Evolutionary conservation across 345 rosid species (phyloP).

Genomic region (Xanthoceras sorbifolium): DNA sequence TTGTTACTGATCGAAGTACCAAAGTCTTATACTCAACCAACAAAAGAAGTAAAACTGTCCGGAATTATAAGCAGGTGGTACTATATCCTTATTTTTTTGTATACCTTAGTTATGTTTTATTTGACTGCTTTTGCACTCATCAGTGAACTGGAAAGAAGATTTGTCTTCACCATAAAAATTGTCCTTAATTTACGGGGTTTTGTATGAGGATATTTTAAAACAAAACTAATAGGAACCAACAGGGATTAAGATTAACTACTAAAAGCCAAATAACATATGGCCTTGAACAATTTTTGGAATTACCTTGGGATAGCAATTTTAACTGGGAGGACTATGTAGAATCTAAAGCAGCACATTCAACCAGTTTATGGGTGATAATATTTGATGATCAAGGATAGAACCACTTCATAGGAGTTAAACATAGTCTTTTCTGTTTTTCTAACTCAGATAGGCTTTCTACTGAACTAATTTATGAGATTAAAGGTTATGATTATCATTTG

Average conservation of each 20-base stretch:
- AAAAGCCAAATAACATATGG: not conserved
- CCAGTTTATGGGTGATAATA: not conserved
- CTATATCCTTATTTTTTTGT: not conserved
- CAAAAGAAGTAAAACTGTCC: constrained; percentile 58
- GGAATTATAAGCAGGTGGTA: constrained; percentile 80
- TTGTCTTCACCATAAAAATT: not conserved
- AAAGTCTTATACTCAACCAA: constrained; percentile 65
- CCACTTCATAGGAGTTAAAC: not conserved
- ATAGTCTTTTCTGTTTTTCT: not conserved
- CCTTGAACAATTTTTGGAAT: not conserved
- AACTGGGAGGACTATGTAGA: not conserved
- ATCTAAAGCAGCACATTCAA: not conserved
- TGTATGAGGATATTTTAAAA: not conserved
- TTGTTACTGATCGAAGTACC: constrained; percentile 54
- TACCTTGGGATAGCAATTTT: not conserved
- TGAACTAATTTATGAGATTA: not conserved
- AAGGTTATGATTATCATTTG: not conserved
- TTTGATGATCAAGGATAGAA: not conserved
- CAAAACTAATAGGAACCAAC: not conserved
- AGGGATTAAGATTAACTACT: not conserved
- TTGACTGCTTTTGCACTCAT: not conserved
- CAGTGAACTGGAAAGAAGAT: not conserved
- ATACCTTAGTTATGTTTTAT: not conserved
- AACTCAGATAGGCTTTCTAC: not conserved
- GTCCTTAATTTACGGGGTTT: not conserved